Base-by-base conservation (phyloP, 164 flowering plant species). In the Pachysandra terminalis region DNA sequence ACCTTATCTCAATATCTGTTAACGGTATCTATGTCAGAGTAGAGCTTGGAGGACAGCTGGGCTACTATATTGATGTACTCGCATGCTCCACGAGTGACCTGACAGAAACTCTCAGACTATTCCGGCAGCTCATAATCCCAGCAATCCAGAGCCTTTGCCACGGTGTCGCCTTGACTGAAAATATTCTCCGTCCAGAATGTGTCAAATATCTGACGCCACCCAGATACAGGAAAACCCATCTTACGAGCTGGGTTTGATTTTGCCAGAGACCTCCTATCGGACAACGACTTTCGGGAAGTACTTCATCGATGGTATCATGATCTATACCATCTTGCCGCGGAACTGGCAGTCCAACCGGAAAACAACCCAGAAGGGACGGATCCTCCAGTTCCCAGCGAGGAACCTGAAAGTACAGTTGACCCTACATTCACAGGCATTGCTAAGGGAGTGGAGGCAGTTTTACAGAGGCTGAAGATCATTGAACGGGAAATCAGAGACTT, bases 201-300 rank as follows among this genome's bases (percentile, higher is more conserved):
- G 90, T 88, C 1, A 77, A 63, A 69, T 83, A 80, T 56, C 81
- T 95, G 32, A 86, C 75, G 19, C 93, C 98, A 1, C 99, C 98
- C 0, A 79, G 99, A 63, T 79, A 81, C 81, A 73, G 97, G 63
- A 86, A 71, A 78, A 59, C 64, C 76, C 26, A 63, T 89, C 72
- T 69, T 90, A 53, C 67, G 63, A 56, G 72, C 84, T 22, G 97
- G 97, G 24, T 95, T 87, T 72, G 91, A 90, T 78, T 80, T 82
- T 28, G 96, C 97, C 4, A 79, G 97, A 61, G 90, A 90, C 70
- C 90, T 90, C 35, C 75, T 95, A 15, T 95, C 98, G 1, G 97
- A 92, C 61, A 97, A 92, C 69, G 99, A 95, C 40, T 89, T 95
- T 59, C 73, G 91, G 16, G 93, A 95, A 73, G 96, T 92, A 23